phyloP scores from a whole-genome alignment of 2,329 filamentous ascomycete genomes.

The Chrysoporthe puriensis region DNA sequence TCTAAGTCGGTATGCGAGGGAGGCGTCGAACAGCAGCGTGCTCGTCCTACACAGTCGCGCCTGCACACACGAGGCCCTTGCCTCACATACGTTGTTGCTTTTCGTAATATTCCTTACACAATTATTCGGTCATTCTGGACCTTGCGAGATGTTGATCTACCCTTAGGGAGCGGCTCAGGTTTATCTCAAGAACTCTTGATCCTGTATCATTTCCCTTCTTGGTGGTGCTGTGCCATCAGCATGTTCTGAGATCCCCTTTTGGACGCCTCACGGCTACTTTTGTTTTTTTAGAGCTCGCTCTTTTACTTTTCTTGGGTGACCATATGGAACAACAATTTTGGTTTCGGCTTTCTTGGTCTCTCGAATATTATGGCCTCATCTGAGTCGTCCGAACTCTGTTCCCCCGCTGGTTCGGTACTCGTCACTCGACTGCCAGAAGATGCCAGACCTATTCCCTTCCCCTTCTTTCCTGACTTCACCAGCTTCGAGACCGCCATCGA shows the following conservation, averaged over 20 bases:
- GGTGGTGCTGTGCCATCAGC: constrained; percentile 11
- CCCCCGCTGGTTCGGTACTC: constrained; percentile 23
- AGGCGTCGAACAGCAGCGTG: constrained; percentile 9
- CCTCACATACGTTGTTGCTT: constrained; percentile 10
- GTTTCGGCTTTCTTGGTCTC: constrained; percentile 23
- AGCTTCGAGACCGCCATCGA: constrained; percentile 2
- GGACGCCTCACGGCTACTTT: constrained; percentile 22
- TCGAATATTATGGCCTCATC: constrained; percentile 27
- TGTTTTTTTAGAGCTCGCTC: constrained; percentile 4
- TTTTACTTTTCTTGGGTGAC: constrained; percentile 7
- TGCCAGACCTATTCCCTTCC: not conserved
- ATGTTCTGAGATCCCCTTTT: constrained; percentile 19
- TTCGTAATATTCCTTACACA: constrained; percentile 4
- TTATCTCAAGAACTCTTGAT: constrained; percentile 11
- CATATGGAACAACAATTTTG: constrained; percentile 21
- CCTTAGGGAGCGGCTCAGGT: constrained; percentile 6
- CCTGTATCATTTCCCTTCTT: constrained; percentile 18
- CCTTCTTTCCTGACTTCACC: constrained; percentile 1
- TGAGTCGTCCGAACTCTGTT: constrained; percentile 17
- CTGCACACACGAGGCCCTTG: constrained; percentile 16
- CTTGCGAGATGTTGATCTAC: constrained; percentile 25
- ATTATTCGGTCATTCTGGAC: constrained; percentile 4
- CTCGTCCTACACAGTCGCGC: constrained; percentile 6
- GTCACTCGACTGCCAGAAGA: constrained; percentile 8
- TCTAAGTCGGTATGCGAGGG: not conserved